Percentiles rank a stretch among this genome's conserved stretches.
Conservation (phyloP, 495 filamentous ascomycete species). For the Echria macrotheca region DNA sequence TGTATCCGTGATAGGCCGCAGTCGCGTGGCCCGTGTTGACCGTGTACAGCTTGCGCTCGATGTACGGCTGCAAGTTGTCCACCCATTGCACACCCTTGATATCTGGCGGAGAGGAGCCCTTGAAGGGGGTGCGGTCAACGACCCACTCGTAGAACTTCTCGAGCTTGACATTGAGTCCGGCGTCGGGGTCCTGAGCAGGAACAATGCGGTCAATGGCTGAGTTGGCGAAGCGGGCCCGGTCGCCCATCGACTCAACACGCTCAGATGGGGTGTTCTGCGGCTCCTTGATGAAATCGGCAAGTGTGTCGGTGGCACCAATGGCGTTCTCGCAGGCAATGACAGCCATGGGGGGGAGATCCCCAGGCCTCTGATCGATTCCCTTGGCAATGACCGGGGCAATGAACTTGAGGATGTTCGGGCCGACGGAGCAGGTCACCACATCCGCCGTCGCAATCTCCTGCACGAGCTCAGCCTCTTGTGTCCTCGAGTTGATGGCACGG, state of each 20-base stretch:
- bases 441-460: conserved; percentile 82
- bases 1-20: conserved; percentile 92
- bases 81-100: conserved; percentile 92
- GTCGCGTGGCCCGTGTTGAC: conserved; percentile 98
- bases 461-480: conserved; percentile 70
- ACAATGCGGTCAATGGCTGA: conserved; percentile 98
- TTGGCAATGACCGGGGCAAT: conserved; percentile 91
- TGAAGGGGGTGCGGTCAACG: conserved; percentile 79
- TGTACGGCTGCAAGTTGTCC: conserved; percentile 84
- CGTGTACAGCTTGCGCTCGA: conserved; percentile 98
- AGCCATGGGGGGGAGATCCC: conserved; percentile 64
- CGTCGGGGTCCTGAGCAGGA: conserved; percentile 71
- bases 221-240: conserved; percentile 82
- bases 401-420: conserved; percentile 91
- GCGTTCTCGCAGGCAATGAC: conserved; percentile 98
- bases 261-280: conserved; percentile 55
- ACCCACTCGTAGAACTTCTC: conserved; percentile 99
- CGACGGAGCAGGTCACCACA: conserved; percentile 92
- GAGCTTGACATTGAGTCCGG: conserved; percentile 84
- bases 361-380: conserved; percentile 69
- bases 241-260: conserved; percentile 53
- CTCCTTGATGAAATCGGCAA: conserved; percentile 74
- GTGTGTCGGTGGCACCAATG: conserved; percentile 82
- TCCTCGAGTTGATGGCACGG: conserved; percentile 90
- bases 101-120: conserved; percentile 45